Base-by-base conservation (phyloP, 1,139 yeast species). In the Yamadazyma siamensis region DNA sequence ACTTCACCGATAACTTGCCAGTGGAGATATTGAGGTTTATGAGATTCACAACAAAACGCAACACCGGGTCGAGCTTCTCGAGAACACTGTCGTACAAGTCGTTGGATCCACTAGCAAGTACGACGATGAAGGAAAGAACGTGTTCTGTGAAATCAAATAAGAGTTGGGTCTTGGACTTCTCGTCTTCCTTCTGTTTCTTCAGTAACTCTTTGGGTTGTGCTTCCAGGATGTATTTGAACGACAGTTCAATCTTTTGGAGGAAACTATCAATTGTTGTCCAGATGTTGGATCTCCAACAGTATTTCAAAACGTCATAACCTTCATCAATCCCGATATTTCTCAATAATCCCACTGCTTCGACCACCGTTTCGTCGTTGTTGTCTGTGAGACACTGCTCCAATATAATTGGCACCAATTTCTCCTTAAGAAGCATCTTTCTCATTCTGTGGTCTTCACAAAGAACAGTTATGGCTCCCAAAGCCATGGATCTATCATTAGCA, bases 271-370 rank as follows among this genome's bases (percentile, higher is more conserved):
- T 64, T 13, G 74, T 58, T 0, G 72, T 64, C 81, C 95, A 79
- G 28, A 91, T 75, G 38, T 83, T 78, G 16, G 79, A 77, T 53
- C 96, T 74, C 85, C 94, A 83, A 34, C 84, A 56, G 52, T 75
- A 77, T 18, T 75, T 72, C 22, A 88, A 77, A 17, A 86, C 73
- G 40, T 86, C 95, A 46, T 86, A 80, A n/a, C 96, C 97, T 58
- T 87, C 95, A 51, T 87, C 95, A 30, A 86, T 67, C 4, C 82
- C 80, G 32, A 89, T 50, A 50, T 85, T 87, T 51, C 96, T 72
- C 42, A 91, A 60, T 29, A 89, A 63, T 1, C 95, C 96, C 49
- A 75, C 82, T 0, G 89, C 71, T 46, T 84, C 95, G 14, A 84
- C 83, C 11, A 82, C 79, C 30, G 86, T 75, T 45, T 87, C 95